Evolutionary conservation across 768 basidiomycete genomes (phyloP).

Genomic region (Leccinum rimulosum): DNA sequence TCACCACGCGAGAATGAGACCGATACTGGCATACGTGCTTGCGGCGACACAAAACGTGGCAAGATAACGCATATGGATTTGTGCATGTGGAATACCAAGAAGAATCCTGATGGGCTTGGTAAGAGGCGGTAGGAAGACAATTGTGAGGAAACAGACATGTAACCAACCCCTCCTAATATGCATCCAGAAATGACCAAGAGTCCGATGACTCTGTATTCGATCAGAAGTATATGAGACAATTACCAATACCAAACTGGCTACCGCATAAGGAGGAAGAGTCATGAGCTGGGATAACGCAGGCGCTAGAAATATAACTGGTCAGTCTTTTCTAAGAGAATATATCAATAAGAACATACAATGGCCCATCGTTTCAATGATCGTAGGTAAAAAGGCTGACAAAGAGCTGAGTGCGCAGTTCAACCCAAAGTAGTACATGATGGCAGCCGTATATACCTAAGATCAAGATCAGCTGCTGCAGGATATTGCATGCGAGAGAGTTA

Average conservation of each 20-base stretch:
- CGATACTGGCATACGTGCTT: constrained; percentile 45
- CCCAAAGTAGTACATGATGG: constrained; percentile 43
- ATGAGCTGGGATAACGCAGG: constrained; percentile 46
- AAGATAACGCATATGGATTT: constrained; percentile 40
- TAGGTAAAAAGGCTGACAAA: constrained; percentile 52
- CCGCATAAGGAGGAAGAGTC: constrained; percentile 54
- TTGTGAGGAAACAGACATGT: constrained; percentile 32
- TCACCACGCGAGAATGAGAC: constrained; percentile 43
- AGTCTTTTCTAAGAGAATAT: not conserved
- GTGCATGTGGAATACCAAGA: constrained; percentile 30
- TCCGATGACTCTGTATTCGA: constrained; percentile 42
- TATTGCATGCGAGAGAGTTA: not conserved
- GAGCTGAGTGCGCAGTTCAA: constrained; percentile 48
- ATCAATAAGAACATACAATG: constrained; percentile 32
- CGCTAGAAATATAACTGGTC: constrained; percentile 27
- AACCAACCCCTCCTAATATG: constrained; percentile 37
- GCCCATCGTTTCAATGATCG: constrained; percentile 51
- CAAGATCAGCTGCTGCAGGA: constrained; percentile 4
- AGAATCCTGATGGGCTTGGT: constrained; percentile 26
- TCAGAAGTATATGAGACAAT: constrained; percentile 41
- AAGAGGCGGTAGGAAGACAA: not conserved
- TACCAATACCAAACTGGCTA: constrained; percentile 37
- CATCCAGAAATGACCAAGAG: constrained; percentile 31
- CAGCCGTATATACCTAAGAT: constrained; percentile 42
- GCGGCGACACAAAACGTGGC: constrained; percentile 45